These are phyloP conservation scores for Naegleria lovaniensis DNA, from an alignment of 208 protist species.

Conservation along the genomic window DNA sequence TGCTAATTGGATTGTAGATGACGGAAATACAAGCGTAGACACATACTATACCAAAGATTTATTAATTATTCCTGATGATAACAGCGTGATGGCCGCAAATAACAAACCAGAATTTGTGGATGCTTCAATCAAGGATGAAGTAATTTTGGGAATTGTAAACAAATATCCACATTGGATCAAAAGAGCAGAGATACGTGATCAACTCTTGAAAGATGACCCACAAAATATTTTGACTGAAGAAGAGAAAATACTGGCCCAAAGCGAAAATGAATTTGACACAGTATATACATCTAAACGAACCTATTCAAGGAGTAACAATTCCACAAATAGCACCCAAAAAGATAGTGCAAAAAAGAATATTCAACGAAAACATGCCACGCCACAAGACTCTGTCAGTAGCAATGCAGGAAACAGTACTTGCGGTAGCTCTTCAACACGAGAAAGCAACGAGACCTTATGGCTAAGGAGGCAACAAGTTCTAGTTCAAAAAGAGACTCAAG, in stretches of 20 bases:
- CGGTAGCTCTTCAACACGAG: too few relatives aligned
- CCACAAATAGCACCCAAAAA: not conserved
- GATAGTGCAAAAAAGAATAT: not conserved
- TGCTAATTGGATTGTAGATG: not conserved
- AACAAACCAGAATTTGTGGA: not conserved
- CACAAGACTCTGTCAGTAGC: not conserved
- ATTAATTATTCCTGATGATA: not conserved
- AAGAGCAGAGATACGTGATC: not conserved
- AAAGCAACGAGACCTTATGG: not conserved
- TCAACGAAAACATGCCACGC: too few relatives aligned
- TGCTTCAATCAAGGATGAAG: not conserved
- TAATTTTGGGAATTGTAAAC: not conserved
- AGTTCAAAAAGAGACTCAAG: not conserved
- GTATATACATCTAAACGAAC: not conserved
- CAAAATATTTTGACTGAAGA: not conserved
- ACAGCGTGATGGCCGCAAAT: not conserved
- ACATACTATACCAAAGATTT: not conserved
- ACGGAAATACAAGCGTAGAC: not conserved
- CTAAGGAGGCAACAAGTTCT: not conserved
- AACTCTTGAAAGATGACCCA: not conserved
- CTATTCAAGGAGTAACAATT: not conserved
- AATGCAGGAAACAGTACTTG: too few relatives aligned
- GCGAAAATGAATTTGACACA: slow-evolving; percentile 8
- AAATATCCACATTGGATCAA: not conserved
- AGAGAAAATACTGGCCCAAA: not conserved